Percentiles rank a stretch among this genome's conserved stretches.
These are phyloP conservation scores for Actinomucor elegans DNA, from an alignment of 371 early-diverging fungal species.

Conservation along the genomic window DNA sequence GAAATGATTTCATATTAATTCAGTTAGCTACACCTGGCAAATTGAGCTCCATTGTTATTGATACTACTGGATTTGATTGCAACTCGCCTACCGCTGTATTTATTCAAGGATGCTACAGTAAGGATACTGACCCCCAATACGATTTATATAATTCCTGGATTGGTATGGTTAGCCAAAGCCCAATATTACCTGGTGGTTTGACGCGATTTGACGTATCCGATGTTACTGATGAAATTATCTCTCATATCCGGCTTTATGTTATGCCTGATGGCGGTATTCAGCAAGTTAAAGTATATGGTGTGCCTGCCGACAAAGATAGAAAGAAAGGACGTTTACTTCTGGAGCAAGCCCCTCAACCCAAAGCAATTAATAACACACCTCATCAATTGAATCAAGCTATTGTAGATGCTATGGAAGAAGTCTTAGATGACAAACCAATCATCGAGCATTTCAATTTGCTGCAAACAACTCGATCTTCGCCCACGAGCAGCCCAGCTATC, in stretches of 20 bases:
- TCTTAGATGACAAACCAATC: not conserved
- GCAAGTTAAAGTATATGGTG: conserved; percentile 16
- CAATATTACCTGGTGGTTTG: not conserved
- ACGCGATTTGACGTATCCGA: not conserved
- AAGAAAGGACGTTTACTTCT: not conserved
- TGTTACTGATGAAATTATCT: not conserved
- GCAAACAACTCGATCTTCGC: too few species aligned
- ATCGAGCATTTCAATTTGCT: not conserved
- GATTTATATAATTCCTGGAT: conserved; percentile 17
- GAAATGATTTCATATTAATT: conserved; percentile 71
- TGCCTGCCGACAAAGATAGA: not conserved
- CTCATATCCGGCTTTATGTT: conserved; percentile 26
- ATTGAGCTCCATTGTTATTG: conserved; percentile 64
- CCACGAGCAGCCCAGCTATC: too few species aligned
- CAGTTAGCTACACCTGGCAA: conserved; percentile 65
- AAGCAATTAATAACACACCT: too few species aligned
- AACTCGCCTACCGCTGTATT: conserved; percentile 20
- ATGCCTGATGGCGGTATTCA: conserved; percentile 39
- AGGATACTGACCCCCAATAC: conserved; percentile 21
- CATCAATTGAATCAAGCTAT: too few species aligned
- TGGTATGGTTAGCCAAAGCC: conserved; percentile 1
- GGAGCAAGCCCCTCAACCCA: not conserved
- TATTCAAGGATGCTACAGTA: conserved; percentile 28
- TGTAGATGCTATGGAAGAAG: not conserved
- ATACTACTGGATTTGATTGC: conserved; percentile 67